Evolutionary conservation across 371 early-diverging fungal species (phyloP).

Genomic region (Apophysomyces sp.): DNA sequence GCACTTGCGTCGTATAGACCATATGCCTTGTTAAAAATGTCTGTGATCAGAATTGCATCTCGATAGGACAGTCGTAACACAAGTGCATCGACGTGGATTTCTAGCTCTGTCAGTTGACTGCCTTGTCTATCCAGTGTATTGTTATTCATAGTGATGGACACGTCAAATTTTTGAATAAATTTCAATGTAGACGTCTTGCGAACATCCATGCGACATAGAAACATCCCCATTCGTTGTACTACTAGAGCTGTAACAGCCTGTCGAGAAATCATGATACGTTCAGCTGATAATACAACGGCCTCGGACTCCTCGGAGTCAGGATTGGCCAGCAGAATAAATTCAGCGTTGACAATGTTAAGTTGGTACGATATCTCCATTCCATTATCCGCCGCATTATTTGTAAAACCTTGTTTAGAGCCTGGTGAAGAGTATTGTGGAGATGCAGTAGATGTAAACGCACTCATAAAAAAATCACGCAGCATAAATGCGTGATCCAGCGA

Average conservation of each 20-base stretch:
- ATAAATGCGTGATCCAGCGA: constrained; percentile 84
- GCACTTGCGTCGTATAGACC: constrained; percentile 47
- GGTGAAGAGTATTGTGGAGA: background rate
- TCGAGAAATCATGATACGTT: constrained; percentile 77
- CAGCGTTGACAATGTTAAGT: constrained; percentile 80
- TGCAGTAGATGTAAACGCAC: constrained; percentile 41
- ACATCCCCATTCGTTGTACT: constrained; percentile 86
- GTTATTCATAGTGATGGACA: constrained; percentile 77
- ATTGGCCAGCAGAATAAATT: constrained; percentile 87
- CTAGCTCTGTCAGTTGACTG: constrained; percentile 28
- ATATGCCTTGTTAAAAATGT: constrained; percentile 78
- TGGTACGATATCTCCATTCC: constrained; percentile 58
- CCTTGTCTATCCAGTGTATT: constrained; percentile 16
- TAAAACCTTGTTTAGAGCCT: background rate
- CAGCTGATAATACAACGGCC: constrained; percentile 83
- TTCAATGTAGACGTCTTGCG: constrained; percentile 76
- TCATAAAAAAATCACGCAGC: constrained; percentile 67
- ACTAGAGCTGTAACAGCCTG: constrained; percentile 74
- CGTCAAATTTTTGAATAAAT: constrained; percentile 89
- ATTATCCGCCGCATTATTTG: background rate
- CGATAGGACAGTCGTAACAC: constrained; percentile 77
- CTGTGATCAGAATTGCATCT: constrained; percentile 81
- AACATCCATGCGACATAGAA: constrained; percentile 88
- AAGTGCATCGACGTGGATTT: constrained; percentile 66
- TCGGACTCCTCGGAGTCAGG: constrained; percentile 73